Evolutionary conservation across 495 filamentous ascomycete species (phyloP).

Genomic region (Podospora didyma): DNA sequence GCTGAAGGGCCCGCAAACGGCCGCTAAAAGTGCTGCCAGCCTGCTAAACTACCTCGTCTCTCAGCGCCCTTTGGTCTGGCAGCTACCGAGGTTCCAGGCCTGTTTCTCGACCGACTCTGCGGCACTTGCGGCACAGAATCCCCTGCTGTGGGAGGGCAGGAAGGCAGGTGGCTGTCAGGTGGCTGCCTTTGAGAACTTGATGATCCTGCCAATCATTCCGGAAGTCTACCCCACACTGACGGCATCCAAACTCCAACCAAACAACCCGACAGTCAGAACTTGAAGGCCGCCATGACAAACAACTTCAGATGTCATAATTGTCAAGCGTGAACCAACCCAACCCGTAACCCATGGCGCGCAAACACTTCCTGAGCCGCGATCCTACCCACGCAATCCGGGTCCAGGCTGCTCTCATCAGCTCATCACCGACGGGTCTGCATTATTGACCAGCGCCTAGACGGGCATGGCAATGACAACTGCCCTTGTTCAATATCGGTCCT

Average conservation of each 20-base stretch:
- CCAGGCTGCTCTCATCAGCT: no score
- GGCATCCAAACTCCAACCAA: neutral
- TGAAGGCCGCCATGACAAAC: no score
- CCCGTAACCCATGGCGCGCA: no score
- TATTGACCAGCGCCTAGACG: no score
- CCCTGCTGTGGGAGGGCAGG: no score
- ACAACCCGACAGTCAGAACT: neutral
- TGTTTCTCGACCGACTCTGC: constrained; percentile 15
- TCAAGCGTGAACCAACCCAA: no score
- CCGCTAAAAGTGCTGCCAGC: constrained; percentile 4
- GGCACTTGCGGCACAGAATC: constrained; percentile 21
- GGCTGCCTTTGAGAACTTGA: neutral
- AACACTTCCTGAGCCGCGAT: no score
- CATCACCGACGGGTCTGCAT: no score
- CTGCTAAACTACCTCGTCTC: neutral
- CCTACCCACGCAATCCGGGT: no score
- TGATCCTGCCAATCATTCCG: neutral
- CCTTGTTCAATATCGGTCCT: no score
- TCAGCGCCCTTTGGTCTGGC: neutral
- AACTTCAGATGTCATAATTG: no score
- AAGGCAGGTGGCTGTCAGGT: neutral
- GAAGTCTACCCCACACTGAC: neutral
- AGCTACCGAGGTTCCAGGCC: constrained; percentile 20
- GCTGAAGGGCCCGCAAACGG: constrained; percentile 12
- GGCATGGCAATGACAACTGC: no score